Evolutionary conservation across 2,329 filamentous ascomycete species (phyloP).

Genomic region (Colletotrichum chrysophilum): DNA sequence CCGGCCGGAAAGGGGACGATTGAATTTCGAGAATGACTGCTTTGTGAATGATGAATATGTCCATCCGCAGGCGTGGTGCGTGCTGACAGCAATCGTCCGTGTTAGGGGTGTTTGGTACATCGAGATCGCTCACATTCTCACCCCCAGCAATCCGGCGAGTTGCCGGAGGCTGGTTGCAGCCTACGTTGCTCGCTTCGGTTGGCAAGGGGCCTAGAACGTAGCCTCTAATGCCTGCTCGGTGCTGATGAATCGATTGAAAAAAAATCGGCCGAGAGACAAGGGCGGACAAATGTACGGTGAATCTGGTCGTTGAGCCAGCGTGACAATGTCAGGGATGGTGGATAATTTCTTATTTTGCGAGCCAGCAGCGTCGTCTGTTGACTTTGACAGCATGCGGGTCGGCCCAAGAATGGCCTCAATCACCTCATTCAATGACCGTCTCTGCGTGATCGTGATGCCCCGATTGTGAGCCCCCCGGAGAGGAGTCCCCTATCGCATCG

Average conservation of each 20-base stretch:
- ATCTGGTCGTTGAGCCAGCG: neutral
- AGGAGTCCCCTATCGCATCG: neutral
- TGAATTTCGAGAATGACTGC: neutral
- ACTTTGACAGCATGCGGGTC: neutral
- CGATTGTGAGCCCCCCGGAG: neutral
- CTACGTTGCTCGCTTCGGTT: neutral
- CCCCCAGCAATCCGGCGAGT: neutral
- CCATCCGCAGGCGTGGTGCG: neutral
- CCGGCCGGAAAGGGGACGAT: neutral
- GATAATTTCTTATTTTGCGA: neutral
- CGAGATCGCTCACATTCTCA: neutral
- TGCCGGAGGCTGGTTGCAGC: neutral
- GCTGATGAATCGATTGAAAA: neutral
- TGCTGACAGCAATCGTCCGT: neutral
- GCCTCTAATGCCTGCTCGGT: neutral
- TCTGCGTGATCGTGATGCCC: neutral
- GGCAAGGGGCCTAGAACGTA: neutral
- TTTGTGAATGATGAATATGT: neutral
- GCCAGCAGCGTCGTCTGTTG: neutral
- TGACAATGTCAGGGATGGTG: neutral
- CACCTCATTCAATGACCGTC: neutral
- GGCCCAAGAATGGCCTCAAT: slow-evolving; percentile 10
- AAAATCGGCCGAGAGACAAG: neutral
- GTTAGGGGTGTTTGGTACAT: neutral
- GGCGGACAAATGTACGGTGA: neutral